These are phyloP conservation scores for Trichophyton equinum DNA, from an alignment of 2,329 filamentous ascomycete genomes.

Conservation along the genomic window DNA sequence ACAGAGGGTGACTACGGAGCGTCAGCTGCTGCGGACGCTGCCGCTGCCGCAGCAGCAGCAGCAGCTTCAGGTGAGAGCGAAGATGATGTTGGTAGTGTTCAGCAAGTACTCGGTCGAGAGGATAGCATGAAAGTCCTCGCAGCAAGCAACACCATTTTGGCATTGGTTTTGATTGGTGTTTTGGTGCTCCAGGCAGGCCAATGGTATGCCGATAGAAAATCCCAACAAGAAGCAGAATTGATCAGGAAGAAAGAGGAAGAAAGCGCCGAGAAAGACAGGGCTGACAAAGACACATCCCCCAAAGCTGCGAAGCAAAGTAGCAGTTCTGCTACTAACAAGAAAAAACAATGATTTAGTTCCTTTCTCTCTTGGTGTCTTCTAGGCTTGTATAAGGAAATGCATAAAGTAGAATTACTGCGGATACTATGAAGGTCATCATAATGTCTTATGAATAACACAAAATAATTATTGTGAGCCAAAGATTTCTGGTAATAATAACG, in stretches of 20 bases:
- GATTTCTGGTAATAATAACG: neutral
- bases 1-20: conserved; percentile 56
- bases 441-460: neutral
- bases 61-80: conserved; percentile 14
- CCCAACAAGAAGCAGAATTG: conserved; percentile 63
- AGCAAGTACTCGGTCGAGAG: conserved; percentile 64
- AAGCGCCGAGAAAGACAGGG: conserved; percentile 25
- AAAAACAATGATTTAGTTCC: conserved; percentile 19
- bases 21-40: neutral
- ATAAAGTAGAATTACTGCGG: neutral
- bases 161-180: conserved; percentile 81
- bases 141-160: conserved; percentile 91
- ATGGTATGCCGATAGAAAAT: conserved; percentile 96
- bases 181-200: conserved; percentile 88
- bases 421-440: neutral
- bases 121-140: conserved; percentile 83
- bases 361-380: neutral
- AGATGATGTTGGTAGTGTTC: conserved; percentile 39
- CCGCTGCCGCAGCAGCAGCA: neutral
- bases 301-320: conserved; percentile 18
- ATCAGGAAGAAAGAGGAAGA: conserved; percentile 44
- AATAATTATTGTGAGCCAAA: neutral
- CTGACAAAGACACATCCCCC: conserved; percentile 10
- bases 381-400: neutral
- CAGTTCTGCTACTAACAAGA: conserved; percentile 16